Base-by-base conservation (phyloP, 2,329 filamentous ascomycete genomes). In the Sporothrix luriei region DNA sequence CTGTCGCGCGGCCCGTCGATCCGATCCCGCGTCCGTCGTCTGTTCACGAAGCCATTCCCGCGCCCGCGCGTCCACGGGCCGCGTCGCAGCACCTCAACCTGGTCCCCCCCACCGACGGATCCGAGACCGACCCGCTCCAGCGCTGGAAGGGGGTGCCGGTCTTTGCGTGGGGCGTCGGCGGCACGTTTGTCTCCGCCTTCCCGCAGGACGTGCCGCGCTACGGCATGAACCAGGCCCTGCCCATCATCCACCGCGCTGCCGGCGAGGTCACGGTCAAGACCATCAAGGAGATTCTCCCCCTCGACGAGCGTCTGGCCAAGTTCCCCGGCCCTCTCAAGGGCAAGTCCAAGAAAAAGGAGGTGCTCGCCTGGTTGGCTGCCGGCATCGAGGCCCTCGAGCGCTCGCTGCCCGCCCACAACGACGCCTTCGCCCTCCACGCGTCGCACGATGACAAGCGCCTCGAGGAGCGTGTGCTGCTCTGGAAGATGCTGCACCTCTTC, bases 341-440 rank as follows among this genome's bases (percentile, higher is more conserved):
- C 52, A 98, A 97, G 77, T 88, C 90, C 1, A 98, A 97, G 84
- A 99, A 99, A 84, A 99, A 98, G 82, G 94, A 99, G 68, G 87
- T 93, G 0, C 75, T 94, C 55, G 80, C 87, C 1, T 99, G 96
- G 95, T 83, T 99, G 57, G 86, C 84, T 4, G 82, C 85, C 71
- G 92, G 90, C 67, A 94, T 98, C 69, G 89, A 92, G 49, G 82
- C 82, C 0, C 80, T 97, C 48, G 92, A 96, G 76, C 86, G 83
- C 75, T 84, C 80, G 68, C 77, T 81, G 66, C 87, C 81, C 62
- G 85, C 80, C 74, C 80, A 80, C 46, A 85, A 80, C 74, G 80
- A 80, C 43, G 81, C 80, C 19, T 84, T 84, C 70, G 81, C 79
- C 76, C 82, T 81, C 43, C 84, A 82, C 43, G 77, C 85, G 21